A percentile compares a stretch with the other conserved stretches of the same genome.
These are phyloP conservation scores for Pulveroboletus sp. DNA, from an alignment of 768 basidiomycete species.

Conservation along the genomic window DNA sequence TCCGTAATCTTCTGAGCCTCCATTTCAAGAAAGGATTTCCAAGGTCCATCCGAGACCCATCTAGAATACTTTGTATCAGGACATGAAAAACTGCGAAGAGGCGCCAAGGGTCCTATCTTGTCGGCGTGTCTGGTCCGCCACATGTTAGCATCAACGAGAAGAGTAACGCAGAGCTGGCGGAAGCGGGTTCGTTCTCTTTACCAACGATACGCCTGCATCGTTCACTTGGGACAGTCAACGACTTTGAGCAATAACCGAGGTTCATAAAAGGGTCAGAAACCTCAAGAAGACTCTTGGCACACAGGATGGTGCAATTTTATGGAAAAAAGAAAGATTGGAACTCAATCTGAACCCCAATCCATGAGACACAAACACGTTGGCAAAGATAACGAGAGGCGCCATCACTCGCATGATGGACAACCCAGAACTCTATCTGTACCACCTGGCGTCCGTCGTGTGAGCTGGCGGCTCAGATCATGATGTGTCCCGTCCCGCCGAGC, in stretches of 20 bases:
- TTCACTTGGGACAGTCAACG: conserved; percentile 10
- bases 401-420: conserved; percentile 7
- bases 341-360: conserved; percentile 1
- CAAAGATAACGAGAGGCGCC: conserved; percentile 2
- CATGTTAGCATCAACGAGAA: conserved; percentile 9
- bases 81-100: conserved; percentile 9
- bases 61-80: background rate
- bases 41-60: background rate
- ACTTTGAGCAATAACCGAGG: conserved; percentile 13
- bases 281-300: conserved; percentile 15
- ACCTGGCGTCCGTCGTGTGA: conserved; percentile 3
- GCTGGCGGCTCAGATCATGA: conserved; percentile 7
- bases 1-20: conserved; percentile 8
- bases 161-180: conserved; percentile 10
- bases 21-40: conserved; percentile 4
- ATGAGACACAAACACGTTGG: background rate
- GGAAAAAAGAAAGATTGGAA: conserved; percentile 8
- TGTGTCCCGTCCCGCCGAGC: conserved; percentile 4
- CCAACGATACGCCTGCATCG: conserved; percentile 16
- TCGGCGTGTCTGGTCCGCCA: conserved; percentile 13
- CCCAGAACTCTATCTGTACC: background rate
- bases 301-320: conserved; percentile 5
- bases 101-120: conserved; percentile 3
- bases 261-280: conserved; percentile 11
- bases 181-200: conserved; percentile 13